A percentile compares a stretch with the other conserved stretches of the same genome.
phyloP scores from a whole-genome alignment of 495 filamentous ascomycete genomes.

The Bathelium albidoporum region DNA sequence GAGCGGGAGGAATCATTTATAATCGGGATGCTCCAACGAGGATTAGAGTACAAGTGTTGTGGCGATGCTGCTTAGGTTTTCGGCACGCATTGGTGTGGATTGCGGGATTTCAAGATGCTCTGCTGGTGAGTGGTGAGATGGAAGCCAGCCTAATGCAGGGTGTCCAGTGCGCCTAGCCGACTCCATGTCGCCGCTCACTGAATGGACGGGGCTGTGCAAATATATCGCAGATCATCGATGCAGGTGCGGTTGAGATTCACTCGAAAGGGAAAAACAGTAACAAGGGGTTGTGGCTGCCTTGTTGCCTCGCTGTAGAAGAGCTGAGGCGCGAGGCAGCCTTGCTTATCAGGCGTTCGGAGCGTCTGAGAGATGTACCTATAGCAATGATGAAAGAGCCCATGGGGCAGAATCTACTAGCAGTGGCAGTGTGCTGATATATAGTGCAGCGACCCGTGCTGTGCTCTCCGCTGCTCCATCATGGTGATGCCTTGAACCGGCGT shows the following conservation, averaged over 20 bases:
- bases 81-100: neutral
- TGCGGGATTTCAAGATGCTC: neutral
- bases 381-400: neutral
- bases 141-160: neutral
- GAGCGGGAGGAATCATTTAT: neutral
- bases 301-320: neutral
- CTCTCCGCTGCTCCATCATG: neutral
- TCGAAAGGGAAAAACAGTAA: neutral
- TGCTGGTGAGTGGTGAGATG: neutral
- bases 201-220: neutral
- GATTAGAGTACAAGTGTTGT: neutral
- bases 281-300: neutral
- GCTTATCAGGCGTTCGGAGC: neutral
- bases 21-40: neutral
- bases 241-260: neutral
- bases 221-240: neutral
- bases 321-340: neutral
- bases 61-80: neutral
- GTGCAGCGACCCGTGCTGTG: neutral
- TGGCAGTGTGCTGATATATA: neutral
- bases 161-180: neutral
- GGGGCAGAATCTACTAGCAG: neutral
- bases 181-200: neutral
- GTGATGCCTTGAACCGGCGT: neutral
- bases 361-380: neutral